Conservation (phyloP, 2,329 filamentous ascomycete genomes). For the Pseudocercospora cruenta region DNA sequence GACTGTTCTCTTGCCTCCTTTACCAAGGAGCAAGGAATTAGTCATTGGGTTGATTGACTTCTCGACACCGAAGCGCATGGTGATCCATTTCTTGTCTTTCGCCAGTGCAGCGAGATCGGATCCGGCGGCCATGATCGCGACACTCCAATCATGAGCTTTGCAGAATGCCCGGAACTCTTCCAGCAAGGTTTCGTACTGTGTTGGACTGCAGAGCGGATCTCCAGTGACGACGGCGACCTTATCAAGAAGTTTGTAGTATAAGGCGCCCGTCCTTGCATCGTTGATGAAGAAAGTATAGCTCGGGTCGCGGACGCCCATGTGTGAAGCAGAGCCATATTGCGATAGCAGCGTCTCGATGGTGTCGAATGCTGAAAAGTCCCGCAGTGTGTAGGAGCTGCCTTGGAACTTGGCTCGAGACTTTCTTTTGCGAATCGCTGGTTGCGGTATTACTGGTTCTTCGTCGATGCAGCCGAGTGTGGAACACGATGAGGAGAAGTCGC, state of each 20-base stretch:
- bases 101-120: neutral
- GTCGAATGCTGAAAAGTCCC: conserved; percentile 6
- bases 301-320: conserved; percentile 12
- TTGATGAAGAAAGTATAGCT: conserved; percentile 16
- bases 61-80: conserved; percentile 10
- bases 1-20: conserved; percentile 12
- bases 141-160: conserved; percentile 1
- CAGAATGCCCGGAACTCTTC: conserved; percentile 4
- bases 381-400: conserved; percentile 9
- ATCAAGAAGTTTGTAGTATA: conserved; percentile 16
- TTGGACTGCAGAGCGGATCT: conserved; percentile 12
- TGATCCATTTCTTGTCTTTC: conserved; percentile 1
- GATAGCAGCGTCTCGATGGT: conserved; percentile 5
- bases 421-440: neutral
- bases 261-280: neutral
- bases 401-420: neutral
- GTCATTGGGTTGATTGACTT: conserved; percentile 8
- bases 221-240: conserved; percentile 11
- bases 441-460: neutral
- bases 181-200: neutral
- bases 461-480: neutral
- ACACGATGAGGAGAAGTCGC: conserved; percentile 3
- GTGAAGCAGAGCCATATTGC: conserved; percentile 11
- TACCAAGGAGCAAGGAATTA: conserved; percentile 6
- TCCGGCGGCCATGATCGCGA: conserved; percentile 10